Evolutionary conservation across 192 early-diverging fungal genomes (phyloP).

Genomic region (Funneliformis mosseae): DNA sequence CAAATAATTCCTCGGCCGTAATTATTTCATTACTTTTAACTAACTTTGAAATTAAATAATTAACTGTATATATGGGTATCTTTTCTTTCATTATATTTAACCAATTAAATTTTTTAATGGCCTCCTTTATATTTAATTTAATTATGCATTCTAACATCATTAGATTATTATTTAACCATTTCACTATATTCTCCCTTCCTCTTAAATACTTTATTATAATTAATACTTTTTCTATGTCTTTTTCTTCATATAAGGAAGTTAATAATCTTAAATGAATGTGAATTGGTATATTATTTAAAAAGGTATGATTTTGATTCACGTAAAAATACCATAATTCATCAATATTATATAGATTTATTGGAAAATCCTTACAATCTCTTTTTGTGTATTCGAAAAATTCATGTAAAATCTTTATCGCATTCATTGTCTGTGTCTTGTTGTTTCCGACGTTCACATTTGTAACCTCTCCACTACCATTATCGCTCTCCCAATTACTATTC

Average conservation of each 20-base stretch:
- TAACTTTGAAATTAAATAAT: neutral
- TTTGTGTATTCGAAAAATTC: neutral
- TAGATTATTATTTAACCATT: constrained; percentile 10
- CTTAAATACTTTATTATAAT: neutral
- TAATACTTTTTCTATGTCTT: neutral
- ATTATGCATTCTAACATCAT: neutral
- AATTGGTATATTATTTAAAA: neutral
- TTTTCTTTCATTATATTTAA: neutral
- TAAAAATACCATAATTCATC: neutral
- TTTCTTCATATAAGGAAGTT: neutral
- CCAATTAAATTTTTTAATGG: neutral
- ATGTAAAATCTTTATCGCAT: neutral
- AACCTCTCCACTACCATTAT: neutral
- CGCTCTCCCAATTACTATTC: neutral
- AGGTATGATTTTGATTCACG: neutral
- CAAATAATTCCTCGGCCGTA: neutral
- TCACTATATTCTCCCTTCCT: neutral
- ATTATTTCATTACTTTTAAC: neutral
- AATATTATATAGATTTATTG: neutral
- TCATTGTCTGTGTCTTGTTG: neutral
- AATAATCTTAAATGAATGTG: neutral
- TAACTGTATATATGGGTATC: neutral
- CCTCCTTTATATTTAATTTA: neutral
- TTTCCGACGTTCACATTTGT: neutral
- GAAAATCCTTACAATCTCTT: neutral